Evolutionary conservation across 352 stramenopile genomes (phyloP), one percentile per base, ranked within the genome.

Genomic region (Phytophthora chlamydospora): DNA sequence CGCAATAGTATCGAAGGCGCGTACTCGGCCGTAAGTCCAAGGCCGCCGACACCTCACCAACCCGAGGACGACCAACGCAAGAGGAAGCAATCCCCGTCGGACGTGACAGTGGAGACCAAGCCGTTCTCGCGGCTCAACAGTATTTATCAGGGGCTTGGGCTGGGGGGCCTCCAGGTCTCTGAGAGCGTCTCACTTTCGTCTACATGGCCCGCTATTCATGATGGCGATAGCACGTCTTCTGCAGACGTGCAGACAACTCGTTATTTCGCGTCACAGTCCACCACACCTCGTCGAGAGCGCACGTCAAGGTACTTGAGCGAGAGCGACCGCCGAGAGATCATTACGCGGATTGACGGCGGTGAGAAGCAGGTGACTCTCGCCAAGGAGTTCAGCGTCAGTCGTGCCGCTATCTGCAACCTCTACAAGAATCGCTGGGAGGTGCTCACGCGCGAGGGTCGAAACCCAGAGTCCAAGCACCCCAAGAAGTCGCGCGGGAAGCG

Each of bases 401-500:
- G 75, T 24, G 75, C 75, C 5, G 75, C 75, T 34, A 80, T 85
- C 32, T 85, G 75, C 48, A 82, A 85, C 31, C 58, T 85, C 11
- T 85, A 85, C 71, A 85, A 85, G 60, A 85, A 80, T 46, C 71
- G 75, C 13, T 66, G 64, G 32, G 67, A 78, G 21, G 71, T 83
- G 31, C 64, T 83, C n/a, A 76, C 63, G 1, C 74, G 74, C n/a
- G 68, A 56, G 21, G 56, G 41, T 46, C 59, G 73, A 4, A 71
- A 76, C 16, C 40, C 61, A 2, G 66, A 62, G 16, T 56, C 59
- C 1, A 68, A 62, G 12, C 51, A 68, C 13, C 62, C 62, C 0
- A 66, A 61, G 44, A 64, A 49, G 19, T 29, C 44, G 3, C 44
- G 50, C 17, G 35, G 31, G 44, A 71, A 45, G 21, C 57, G 29